Percentiles rank a stretch among this genome's conserved stretches.
Evolutionary conservation across 2,329 filamentous ascomycete genomes (phyloP).

Genomic region (Fusarium chlamydosporum): DNA sequence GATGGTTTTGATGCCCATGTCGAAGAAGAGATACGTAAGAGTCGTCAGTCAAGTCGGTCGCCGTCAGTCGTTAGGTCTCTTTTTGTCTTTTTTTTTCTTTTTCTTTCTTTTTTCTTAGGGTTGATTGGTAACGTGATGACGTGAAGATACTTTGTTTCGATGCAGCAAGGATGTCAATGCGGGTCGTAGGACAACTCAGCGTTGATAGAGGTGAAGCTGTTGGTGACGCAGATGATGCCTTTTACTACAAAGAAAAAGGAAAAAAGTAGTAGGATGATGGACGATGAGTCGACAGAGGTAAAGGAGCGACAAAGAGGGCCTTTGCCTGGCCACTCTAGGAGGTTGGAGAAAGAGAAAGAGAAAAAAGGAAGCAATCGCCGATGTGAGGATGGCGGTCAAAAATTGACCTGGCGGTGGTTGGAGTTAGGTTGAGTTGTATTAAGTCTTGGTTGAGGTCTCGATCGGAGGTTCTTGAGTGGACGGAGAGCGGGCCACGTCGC

Average conservation of each 20-base stretch:
- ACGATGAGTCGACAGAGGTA: constrained; percentile 12
- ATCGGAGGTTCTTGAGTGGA: constrained; percentile 31
- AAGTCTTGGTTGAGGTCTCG: constrained; percentile 27
- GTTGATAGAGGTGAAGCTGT: constrained; percentile 26
- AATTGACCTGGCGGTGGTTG: constrained; percentile 19
- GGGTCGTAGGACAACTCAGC: constrained; percentile 12
- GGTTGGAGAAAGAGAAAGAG: constrained; percentile 7
- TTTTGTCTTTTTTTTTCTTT: constrained; percentile 6
- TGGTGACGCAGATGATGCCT: constrained; percentile 5
- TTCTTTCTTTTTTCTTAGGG: constrained; percentile 1
- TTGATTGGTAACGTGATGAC: constrained; percentile 19
- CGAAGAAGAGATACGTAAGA: constrained; percentile 47
- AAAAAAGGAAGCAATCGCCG: constrained; percentile 36
- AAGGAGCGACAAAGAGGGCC: constrained; percentile 36
- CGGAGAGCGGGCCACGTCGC: constrained; percentile 47
- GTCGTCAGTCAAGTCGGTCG: constrained; percentile 37
- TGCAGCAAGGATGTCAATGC: constrained; percentile 19
- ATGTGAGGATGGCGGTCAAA: constrained; percentile 35
- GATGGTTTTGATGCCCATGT: constrained; percentile 50
- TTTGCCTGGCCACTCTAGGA: constrained; percentile 27
- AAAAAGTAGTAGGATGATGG: constrained; percentile 23
- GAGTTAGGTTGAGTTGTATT: constrained; percentile 28
- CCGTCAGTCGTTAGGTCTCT: constrained; percentile 19
- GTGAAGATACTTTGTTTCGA: constrained; percentile 28
- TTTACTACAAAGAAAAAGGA: constrained; percentile 21